Conservation (phyloP, 1,284 basidiomycete species). For the Ustilago curta region DNA sequence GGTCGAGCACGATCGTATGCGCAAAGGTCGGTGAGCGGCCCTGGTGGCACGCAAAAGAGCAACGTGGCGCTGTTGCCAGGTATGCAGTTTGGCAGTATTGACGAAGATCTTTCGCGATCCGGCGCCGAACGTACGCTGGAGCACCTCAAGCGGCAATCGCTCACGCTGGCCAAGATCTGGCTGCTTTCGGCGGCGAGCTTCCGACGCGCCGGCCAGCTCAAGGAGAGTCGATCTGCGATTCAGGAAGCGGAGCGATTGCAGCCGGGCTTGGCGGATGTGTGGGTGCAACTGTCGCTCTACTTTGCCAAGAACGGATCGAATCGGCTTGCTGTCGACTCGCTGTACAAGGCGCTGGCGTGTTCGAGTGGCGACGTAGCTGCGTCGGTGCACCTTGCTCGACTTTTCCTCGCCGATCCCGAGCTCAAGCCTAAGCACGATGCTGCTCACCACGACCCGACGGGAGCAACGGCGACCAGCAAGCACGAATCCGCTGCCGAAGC, state of each 20-base stretch:
- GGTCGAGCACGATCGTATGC: conserved; percentile 35
- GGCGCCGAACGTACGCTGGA: conserved; percentile 30
- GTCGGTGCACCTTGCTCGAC: conserved; percentile 62
- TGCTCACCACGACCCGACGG: neutral
- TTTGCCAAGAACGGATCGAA: conserved; percentile 37
- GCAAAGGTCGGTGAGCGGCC: conserved; percentile 22
- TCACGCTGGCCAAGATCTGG: conserved; percentile 85
- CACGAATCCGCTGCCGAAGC: conserved; percentile 44
- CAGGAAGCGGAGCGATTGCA: conserved; percentile 94
- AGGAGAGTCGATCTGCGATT: conserved; percentile 88
- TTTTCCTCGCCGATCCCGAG: conserved; percentile 55
- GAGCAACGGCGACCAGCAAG: conserved; percentile 3
- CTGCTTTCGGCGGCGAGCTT: conserved; percentile 93
- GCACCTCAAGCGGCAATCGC: conserved; percentile 45
- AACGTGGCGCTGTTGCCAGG: conserved; percentile 32
- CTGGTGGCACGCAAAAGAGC: conserved; percentile 13
- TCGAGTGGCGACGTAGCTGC: conserved; percentile 57
- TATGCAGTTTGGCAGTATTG: conserved; percentile 24
- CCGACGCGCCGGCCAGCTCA: conserved; percentile 85
- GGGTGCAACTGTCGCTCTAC: conserved; percentile 78
- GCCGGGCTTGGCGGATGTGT: conserved; percentile 86
- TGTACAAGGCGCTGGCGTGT: conserved; percentile 68
- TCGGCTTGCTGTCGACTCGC: conserved; percentile 58
- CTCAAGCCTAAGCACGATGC: conserved; percentile 41
- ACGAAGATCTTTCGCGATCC: conserved; percentile 29